Evolutionary conservation across 768 basidiomycete species (phyloP).

Genomic region (Melanogaster broomeanus): DNA sequence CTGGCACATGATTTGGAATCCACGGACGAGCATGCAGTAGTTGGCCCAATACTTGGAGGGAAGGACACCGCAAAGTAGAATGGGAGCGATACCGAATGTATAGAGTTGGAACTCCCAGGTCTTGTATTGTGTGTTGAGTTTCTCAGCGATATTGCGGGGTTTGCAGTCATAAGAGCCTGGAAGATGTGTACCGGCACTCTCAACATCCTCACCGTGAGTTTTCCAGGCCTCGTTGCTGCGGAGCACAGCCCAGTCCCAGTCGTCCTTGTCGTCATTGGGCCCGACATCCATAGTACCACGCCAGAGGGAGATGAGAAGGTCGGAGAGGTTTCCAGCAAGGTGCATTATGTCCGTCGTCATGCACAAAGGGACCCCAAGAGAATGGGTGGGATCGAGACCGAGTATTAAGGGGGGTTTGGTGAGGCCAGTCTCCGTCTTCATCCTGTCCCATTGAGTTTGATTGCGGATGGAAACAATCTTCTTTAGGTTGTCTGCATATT

Average conservation of each 20-base stretch:
- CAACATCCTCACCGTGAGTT: slow-evolving; percentile 16
- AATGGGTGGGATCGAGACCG: slow-evolving; percentile 23
- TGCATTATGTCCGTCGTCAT: slow-evolving; percentile 49
- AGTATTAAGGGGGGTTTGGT: slow-evolving; percentile 37
- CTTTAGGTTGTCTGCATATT: slow-evolving; percentile 2
- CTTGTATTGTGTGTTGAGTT: slow-evolving; percentile 31
- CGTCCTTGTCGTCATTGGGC: slow-evolving; percentile 14
- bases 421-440: slow-evolving; percentile 36
- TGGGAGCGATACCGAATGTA: slow-evolving; percentile 18
- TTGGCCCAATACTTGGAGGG: slow-evolving; percentile 15
- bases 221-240: slow-evolving; percentile 14
- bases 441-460: slow-evolving; percentile 24
- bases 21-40: slow-evolving; percentile 22
- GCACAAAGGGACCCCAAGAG: slow-evolving; percentile 32
- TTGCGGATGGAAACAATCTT: slow-evolving; percentile 1
- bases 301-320: slow-evolving; percentile 27
- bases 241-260: slow-evolving; percentile 37
- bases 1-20: slow-evolving; percentile 23
- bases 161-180: slow-evolving; percentile 21
- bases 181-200: slow-evolving; percentile 4
- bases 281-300: slow-evolving; percentile 15
- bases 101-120: slow-evolving; percentile 26
- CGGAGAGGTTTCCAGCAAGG: slow-evolving; percentile 27
- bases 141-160: slow-evolving; percentile 25
- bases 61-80: slow-evolving; percentile 15